Evolutionary conservation across 495 filamentous ascomycete genomes (phyloP).

Genomic region (Chlorociboria aeruginascens): DNA sequence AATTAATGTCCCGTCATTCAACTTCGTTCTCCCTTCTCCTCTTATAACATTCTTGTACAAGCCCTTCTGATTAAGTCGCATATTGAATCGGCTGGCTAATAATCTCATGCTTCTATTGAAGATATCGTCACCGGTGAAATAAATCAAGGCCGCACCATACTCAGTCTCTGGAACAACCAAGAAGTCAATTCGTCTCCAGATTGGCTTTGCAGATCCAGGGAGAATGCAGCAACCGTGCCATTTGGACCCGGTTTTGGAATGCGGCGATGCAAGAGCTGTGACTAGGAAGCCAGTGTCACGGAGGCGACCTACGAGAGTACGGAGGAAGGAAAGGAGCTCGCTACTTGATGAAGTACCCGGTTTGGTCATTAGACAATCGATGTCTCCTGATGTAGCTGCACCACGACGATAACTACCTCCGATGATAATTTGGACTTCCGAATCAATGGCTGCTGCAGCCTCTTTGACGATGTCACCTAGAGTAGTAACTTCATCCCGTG

Average conservation of each 20-base stretch:
- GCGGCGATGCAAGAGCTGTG: conserved; percentile 30
- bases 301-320: conserved; percentile 50
- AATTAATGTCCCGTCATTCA: conserved; percentile 62
- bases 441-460: conserved; percentile 49
- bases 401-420: conserved; percentile 84
- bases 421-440: conserved; percentile 49
- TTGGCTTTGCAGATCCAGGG: conserved; percentile 22
- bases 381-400: conserved; percentile 59
- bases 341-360: conserved; percentile 38
- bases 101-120: conserved; percentile 87
- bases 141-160: conserved; percentile 80
- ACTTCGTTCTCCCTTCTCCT: conserved; percentile 28
- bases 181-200: conserved; percentile 81
- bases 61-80: conserved; percentile 78
- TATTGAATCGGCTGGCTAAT: conserved; percentile 70
- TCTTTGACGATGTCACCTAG: conserved; percentile 58
- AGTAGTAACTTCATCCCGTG: conserved; percentile 59
- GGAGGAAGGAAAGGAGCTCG: conserved; percentile 53
- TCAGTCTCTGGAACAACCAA: conserved; percentile 73
- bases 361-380: conserved; percentile 81
- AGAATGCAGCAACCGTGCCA: conserved; percentile 83
- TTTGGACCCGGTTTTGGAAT: conserved; percentile 32
- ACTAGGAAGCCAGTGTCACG: conserved; percentile 46
- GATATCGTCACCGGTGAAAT: conserved; percentile 94
- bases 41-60: conserved; percentile 61